phyloP scores from a whole-genome alignment of 345 rosid genomes.

The Rhodamnia rubescens region DNA sequence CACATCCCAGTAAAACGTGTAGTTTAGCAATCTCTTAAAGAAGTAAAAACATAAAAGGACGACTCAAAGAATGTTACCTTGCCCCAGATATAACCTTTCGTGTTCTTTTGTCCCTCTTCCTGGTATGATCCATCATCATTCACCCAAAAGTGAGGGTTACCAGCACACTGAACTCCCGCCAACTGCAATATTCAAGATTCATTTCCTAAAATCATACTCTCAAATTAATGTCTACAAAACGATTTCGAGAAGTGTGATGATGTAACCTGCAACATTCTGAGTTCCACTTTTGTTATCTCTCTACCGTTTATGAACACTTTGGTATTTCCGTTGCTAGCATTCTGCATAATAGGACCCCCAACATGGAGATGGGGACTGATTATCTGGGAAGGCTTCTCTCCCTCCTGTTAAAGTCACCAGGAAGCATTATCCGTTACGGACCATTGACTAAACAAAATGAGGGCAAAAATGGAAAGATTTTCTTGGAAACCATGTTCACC shows the following conservation, averaged over 20 bases:
- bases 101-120: slow-evolving; percentile 98
- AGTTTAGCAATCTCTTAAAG: not conserved
- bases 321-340: slow-evolving; percentile 95
- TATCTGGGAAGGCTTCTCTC: slow-evolving; percentile 83
- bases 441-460: not conserved
- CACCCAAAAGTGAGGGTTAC: slow-evolving; percentile 99
- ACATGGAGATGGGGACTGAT: slow-evolving; percentile 89
- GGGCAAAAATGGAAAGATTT: not conserved
- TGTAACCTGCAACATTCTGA: slow-evolving; percentile 91
- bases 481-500: slow-evolving; percentile 33
- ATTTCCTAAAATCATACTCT: not conserved
- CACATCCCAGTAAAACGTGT: slow-evolving; percentile 1
- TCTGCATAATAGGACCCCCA: slow-evolving; percentile 64
- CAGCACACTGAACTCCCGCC: slow-evolving; percentile 99
- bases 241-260: not conserved
- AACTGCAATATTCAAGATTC: slow-evolving; percentile 42
- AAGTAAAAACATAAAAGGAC: not conserved
- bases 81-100: slow-evolving; percentile 98
- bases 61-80: slow-evolving; percentile 36
- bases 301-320: slow-evolving; percentile 90
- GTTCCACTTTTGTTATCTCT: slow-evolving; percentile 90
- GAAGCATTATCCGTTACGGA: slow-evolving; percentile 7
- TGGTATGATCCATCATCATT: slow-evolving; percentile 99
- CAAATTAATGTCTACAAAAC: not conserved
- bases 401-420: slow-evolving; percentile 59